Evolutionary conservation across 306 rosid species (phyloP).

Genomic region (Biancaea sappan): DNA sequence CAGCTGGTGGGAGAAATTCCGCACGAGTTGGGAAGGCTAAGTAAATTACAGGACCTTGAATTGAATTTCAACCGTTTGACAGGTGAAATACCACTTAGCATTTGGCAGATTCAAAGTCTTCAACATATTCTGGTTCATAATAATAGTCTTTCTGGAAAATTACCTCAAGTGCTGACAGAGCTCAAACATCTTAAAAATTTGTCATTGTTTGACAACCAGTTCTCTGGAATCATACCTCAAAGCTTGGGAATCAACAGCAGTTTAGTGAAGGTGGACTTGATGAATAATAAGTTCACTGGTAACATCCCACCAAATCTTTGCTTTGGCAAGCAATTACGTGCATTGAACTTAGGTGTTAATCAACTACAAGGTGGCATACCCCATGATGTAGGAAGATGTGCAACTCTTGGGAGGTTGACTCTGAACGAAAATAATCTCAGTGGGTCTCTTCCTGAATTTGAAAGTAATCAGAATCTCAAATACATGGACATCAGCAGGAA

Average conservation of each 20-base stretch:
- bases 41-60: constrained; percentile 44
- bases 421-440: no score
- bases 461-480: no score
- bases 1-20: constrained; percentile 61
- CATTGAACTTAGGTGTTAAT: constrained; percentile 47
- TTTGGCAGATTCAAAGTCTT: constrained; percentile 73
- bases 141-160: constrained; percentile 60
- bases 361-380: constrained; percentile 50
- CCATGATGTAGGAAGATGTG: no score
- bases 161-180: constrained; percentile 53
- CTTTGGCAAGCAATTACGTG: constrained; percentile 42
- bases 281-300: no score
- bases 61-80: constrained; percentile 46
- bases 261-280: no score
- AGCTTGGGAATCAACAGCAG: no score
- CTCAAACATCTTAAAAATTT: constrained; percentile 54
- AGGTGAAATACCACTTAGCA: constrained; percentile 61
- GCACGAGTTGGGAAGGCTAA: constrained; percentile 49
- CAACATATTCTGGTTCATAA: no score
- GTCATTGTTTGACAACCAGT: constrained; percentile 50
- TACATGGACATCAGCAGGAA: no score
- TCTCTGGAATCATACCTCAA: constrained; percentile 62
- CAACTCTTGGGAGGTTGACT: no score
- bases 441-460: no score
- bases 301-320: constrained; percentile 61